Percentiles rank a stretch among this genome's conserved stretches.
Evolutionary conservation across 768 basidiomycete species (phyloP).

Genomic region (Mycena galericulata): DNA sequence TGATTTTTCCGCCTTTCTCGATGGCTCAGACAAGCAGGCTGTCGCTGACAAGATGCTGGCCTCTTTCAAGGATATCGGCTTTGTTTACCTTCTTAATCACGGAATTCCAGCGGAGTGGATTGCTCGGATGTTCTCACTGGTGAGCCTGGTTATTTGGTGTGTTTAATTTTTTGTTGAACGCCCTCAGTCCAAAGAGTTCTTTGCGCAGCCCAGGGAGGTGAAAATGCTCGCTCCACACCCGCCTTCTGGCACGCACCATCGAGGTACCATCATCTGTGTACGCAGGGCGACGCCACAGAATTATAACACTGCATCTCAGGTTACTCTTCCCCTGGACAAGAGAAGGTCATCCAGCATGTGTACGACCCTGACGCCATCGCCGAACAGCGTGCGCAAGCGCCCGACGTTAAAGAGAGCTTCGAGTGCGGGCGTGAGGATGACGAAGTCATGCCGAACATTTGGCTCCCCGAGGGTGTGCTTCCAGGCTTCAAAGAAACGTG

Average conservation of each 20-base stretch:
- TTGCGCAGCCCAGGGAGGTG: slow-evolving; percentile 42
- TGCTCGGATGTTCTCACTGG: slow-evolving; percentile 47
- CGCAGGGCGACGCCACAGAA: not conserved
- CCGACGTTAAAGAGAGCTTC: slow-evolving; percentile 65
- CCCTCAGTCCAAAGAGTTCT: slow-evolving; percentile 46
- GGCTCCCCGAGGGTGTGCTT: slow-evolving; percentile 64
- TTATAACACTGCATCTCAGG: slow-evolving; percentile 31
- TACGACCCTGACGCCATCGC: slow-evolving; percentile 31
- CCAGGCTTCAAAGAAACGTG: slow-evolving; percentile 67
- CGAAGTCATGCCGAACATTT: slow-evolving; percentile 63
- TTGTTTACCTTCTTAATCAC: slow-evolving; percentile 48
- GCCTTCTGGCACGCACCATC: slow-evolving; percentile 46
- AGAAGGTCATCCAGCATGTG: slow-evolving; percentile 39
- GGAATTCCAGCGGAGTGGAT: slow-evolving; percentile 43
- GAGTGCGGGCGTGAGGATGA: slow-evolving; percentile 66
- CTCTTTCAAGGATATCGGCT: slow-evolving; percentile 47
- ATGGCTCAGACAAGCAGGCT: slow-evolving; percentile 42
- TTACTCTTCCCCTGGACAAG: slow-evolving; percentile 45
- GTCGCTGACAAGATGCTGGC: slow-evolving; percentile 44
- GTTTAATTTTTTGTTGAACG: not conserved
- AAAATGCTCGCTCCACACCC: slow-evolving; percentile 52
- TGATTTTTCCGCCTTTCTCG: slow-evolving; percentile 46
- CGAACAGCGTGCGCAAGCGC: slow-evolving; percentile 36
- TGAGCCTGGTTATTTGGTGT: slow-evolving; percentile 24
- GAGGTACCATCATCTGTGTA: slow-evolving; percentile 36